phyloP scores from a whole-genome alignment of 2,329 filamentous ascomycete species.

The Myriosclerotinia duriaeana region DNA sequence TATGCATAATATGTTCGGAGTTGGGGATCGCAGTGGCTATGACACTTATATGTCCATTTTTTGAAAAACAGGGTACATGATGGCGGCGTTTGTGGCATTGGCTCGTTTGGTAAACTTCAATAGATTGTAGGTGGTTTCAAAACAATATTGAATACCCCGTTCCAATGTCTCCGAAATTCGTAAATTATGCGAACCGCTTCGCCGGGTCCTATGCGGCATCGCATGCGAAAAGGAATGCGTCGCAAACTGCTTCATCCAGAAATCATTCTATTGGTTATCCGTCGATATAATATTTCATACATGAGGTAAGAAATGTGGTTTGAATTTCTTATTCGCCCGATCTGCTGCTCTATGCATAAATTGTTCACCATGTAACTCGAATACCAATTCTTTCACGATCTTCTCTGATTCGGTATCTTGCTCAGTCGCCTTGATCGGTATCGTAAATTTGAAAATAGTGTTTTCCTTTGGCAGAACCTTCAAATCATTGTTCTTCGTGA shows the following conservation, averaged over 20 bases:
- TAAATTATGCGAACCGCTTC: background rate
- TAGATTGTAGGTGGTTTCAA: background rate
- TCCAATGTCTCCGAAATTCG: background rate
- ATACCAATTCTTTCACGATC: conserved; percentile 56
- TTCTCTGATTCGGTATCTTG: conserved; percentile 25
- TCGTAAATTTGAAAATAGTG: conserved; percentile 75
- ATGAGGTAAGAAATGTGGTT: conserved; percentile 73
- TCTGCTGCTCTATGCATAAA: conserved; percentile 82
- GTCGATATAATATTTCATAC: conserved; percentile 52
- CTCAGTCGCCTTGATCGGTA: conserved; percentile 49
- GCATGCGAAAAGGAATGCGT: background rate
- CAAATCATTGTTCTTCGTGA: conserved; percentile 65
- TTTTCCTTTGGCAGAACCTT: conserved; percentile 89
- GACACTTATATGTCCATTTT: background rate
- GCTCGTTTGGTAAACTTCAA: background rate
- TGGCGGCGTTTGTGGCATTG: background rate
- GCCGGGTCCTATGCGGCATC: too few relatives aligned
- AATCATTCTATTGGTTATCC: too few relatives aligned
- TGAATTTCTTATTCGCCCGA: conserved; percentile 88
- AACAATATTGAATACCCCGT: background rate
- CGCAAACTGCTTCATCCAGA: background rate
- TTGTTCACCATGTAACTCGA: conserved; percentile 85
- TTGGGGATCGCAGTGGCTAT: background rate
- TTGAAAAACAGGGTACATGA: background rate
- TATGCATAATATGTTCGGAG: background rate